These are phyloP conservation scores for Backusella parvicylindrica DNA, from an alignment of 192 early-diverging fungal species.

Conservation along the genomic window DNA sequence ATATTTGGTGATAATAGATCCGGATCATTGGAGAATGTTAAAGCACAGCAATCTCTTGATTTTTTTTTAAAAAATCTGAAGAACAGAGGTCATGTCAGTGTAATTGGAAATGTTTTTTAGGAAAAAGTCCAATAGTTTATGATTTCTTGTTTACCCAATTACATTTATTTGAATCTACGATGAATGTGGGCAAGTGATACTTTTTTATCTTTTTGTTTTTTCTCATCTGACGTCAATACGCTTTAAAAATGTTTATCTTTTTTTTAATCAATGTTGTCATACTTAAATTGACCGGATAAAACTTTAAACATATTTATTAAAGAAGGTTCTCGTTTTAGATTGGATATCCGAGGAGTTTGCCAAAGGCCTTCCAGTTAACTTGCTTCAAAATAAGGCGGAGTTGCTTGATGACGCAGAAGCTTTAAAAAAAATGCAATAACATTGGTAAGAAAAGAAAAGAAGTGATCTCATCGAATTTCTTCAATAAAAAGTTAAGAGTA, in stretches of 20 bases:
- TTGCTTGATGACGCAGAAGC: neutral
- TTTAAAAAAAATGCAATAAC: neutral
- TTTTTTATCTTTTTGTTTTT: neutral
- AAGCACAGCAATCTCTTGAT: neutral
- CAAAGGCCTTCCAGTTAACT: neutral
- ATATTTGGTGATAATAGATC: neutral
- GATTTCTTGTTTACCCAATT: neutral
- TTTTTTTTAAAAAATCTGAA: neutral
- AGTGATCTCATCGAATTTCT: neutral
- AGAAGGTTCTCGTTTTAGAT: neutral
- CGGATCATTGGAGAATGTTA: neutral
- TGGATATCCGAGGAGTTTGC: neutral
- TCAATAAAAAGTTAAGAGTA: neutral
- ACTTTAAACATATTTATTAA: neutral
- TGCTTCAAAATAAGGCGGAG: conserved; percentile 1
- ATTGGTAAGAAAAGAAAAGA: neutral
- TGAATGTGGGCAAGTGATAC: neutral
- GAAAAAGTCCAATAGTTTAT: neutral
- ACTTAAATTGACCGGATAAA: neutral
- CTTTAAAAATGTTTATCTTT: neutral
- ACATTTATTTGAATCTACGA: neutral
- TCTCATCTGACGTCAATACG: neutral
- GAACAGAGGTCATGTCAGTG: neutral
- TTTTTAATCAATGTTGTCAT: neutral
- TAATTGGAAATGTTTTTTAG: neutral